These are phyloP conservation scores for Eimeria acervulina DNA, from an alignment of 169 alveolate species.

Conservation along the genomic window DNA sequence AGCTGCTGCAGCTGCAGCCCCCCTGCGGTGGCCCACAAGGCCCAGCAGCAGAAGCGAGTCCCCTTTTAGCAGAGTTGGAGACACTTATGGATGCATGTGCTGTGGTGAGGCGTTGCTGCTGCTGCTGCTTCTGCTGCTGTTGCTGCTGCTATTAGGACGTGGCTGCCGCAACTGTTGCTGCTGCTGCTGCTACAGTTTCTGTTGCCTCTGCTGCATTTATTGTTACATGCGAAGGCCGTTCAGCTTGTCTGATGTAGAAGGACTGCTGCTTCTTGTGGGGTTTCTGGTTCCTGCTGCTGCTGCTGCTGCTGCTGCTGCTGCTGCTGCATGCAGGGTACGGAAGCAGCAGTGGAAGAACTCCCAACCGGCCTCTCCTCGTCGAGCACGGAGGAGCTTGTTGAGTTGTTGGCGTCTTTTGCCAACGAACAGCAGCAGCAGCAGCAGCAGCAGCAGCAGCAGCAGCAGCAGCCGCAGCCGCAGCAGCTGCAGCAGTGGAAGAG, in stretches of 20 bases:
- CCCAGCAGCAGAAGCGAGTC: not conserved
- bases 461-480: conserved; percentile 32
- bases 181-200: not conserved
- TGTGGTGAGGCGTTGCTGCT: conserved; percentile 58
- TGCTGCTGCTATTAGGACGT: not conserved
- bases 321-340: conserved; percentile 58
- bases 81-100: conserved; percentile 50
- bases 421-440: conserved; percentile 43
- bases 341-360: conserved; percentile 34
- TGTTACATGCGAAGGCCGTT: not conserved
- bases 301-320: conserved; percentile 71
- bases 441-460: conserved; percentile 31
- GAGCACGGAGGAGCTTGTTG: conserved; percentile 39
- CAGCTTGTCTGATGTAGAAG: not conserved
- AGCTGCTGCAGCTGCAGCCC: conserved; percentile 52
- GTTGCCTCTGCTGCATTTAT: not conserved
- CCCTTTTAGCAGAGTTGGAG: conserved; percentile 1
- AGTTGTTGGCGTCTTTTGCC: conserved; percentile 39
- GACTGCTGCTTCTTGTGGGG: not conserved
- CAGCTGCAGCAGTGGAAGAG: conserved; percentile 3
- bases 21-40: not conserved
- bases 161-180: not conserved
- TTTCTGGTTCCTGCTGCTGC: not conserved
- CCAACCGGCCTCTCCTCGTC: not conserved
- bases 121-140: not conserved